Conservation (phyloP, 1,139 yeast genomes). For the Lodderomyces theae region DNA sequence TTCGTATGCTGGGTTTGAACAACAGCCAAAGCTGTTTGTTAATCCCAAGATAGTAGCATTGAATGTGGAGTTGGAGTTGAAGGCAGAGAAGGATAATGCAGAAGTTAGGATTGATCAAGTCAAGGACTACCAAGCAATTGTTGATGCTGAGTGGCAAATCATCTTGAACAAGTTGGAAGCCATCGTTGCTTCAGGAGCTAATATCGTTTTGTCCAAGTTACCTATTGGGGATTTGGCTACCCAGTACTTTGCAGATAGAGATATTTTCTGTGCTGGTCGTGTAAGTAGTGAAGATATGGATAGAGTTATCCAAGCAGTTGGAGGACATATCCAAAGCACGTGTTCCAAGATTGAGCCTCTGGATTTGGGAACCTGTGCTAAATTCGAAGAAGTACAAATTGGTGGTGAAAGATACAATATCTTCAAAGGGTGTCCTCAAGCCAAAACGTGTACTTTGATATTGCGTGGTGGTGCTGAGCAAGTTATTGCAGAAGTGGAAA, state of each 20-base stretch:
- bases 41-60: constrained; percentile 82
- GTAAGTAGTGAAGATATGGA: constrained; percentile 87
- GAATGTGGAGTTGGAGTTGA: constrained; percentile 91
- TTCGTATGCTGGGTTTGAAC: constrained; percentile 97
- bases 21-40: constrained; percentile 83
- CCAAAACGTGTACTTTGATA: constrained; percentile 89
- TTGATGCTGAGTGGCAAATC: constrained; percentile 98
- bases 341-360: constrained; percentile 66
- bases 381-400: constrained; percentile 89
- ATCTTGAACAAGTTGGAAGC: constrained; percentile 83
- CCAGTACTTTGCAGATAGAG: constrained; percentile 94
- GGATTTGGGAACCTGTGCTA: constrained; percentile 83
- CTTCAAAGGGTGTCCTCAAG: constrained; percentile 87
- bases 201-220: constrained; percentile 86
- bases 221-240: constrained; percentile 99
- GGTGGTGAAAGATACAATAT: constrained; percentile 94
- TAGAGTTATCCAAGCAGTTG: constrained; percentile 90
- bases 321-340: constrained; percentile 88
- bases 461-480: constrained; percentile 98
- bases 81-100: constrained; percentile 99
- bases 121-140: constrained; percentile 90
- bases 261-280: constrained; percentile 97
- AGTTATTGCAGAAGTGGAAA: constrained; percentile 96
- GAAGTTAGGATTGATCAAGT: constrained; percentile 96
- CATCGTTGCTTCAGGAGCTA: constrained; percentile 82